Percentiles rank a stretch among this genome's conserved stretches.
These are phyloP conservation scores for Phalaenopsis aphrodite DNA, from an alignment of 106 monocot species.

Conservation along the genomic window DNA sequence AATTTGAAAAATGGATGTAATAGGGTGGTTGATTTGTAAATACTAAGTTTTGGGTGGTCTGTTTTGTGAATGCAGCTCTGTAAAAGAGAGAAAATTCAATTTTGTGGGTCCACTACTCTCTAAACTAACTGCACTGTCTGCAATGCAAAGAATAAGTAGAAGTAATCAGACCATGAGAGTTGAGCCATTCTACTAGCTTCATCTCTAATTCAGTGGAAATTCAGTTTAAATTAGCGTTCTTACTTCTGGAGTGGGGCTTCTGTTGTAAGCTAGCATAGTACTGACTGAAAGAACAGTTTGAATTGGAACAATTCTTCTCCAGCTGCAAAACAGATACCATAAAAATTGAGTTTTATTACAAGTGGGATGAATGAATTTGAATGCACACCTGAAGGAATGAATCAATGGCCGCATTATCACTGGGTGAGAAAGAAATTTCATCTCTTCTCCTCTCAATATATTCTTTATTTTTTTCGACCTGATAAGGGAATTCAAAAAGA, in stretches of 20 bases:
- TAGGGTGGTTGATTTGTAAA: too few species aligned
- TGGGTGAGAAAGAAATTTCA: slow-evolving; percentile 69
- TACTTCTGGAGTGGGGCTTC: slow-evolving; percentile 13
- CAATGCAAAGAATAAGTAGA: too few species aligned
- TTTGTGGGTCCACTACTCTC: too few species aligned
- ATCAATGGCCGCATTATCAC: slow-evolving; percentile 55
- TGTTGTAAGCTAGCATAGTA: slow-evolving; percentile 30
- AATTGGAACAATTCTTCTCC: slow-evolving; percentile 25
- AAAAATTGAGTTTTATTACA: neutral
- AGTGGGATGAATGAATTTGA: neutral
- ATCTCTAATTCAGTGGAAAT: too few species aligned
- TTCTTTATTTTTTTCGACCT: slow-evolving; percentile 59
- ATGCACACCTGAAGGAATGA: slow-evolving; percentile 50
- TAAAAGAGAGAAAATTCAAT: too few species aligned
- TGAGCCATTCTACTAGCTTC: too few species aligned
- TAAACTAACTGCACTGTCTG: too few species aligned
- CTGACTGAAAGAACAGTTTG: slow-evolving; percentile 27
- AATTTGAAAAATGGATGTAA: too few species aligned
- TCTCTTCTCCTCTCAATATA: slow-evolving; percentile 70
- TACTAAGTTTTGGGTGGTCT: too few species aligned
- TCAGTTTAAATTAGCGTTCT: neutral
- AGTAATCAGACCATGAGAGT: too few species aligned
- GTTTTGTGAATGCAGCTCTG: too few species aligned
- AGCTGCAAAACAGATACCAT: slow-evolving; percentile 23
- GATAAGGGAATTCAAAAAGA: neutral